Evolutionary conservation across 192 early-diverging fungal species (phyloP), one percentile per base, ranked within the genome.

Genomic region (Coemansia sp.): DNA sequence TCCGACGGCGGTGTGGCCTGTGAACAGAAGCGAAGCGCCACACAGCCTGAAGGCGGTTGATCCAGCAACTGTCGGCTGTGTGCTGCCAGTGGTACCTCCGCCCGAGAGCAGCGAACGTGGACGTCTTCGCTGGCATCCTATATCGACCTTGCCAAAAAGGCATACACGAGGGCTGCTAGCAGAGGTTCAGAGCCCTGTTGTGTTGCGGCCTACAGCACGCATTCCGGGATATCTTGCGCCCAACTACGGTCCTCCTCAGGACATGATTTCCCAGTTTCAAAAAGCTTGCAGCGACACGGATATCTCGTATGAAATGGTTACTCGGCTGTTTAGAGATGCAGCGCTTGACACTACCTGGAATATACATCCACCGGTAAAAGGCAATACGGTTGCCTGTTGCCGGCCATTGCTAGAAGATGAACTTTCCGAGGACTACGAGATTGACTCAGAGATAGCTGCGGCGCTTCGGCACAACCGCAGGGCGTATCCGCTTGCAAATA

Each of bases 1-100:
- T 50, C 73, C 73, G 6, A 11, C 55, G 17, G 40, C 48, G 10
- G 51, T 54, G 31, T 76, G 73, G 73, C 73, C 73, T 16, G n/a
- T 76, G 34, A 53, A 65, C 52, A 40, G 62, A 31, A 53, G 11
- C 17, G 66, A 66, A 36, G 21, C 53, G 2, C 58, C 32, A 2
- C 47, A 47, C 15, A 32, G 26, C 45, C 51, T 59, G 17, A 18
- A 15, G 12, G 73, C 41, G 20, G 49, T 60, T 1, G 61, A 44
- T 9, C 18, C 62, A 28, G 61, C 62, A 6, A n/a, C 32, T 11
- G 15, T 38, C 5, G 61, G 62, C 8, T 43, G 52, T 40, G 53
- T 69, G 53, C 46, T 69, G 26, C 66, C 73, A 23, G 37, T 20
- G 8, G n/a, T 66, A 20, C n/a, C 40, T 16, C 16, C 32, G 1